Evolutionary conservation across 2,329 filamentous ascomycete genomes (phyloP), one percentile per base, ranked within the genome.

Genomic region (Phyllosticta capitalensis): DNA sequence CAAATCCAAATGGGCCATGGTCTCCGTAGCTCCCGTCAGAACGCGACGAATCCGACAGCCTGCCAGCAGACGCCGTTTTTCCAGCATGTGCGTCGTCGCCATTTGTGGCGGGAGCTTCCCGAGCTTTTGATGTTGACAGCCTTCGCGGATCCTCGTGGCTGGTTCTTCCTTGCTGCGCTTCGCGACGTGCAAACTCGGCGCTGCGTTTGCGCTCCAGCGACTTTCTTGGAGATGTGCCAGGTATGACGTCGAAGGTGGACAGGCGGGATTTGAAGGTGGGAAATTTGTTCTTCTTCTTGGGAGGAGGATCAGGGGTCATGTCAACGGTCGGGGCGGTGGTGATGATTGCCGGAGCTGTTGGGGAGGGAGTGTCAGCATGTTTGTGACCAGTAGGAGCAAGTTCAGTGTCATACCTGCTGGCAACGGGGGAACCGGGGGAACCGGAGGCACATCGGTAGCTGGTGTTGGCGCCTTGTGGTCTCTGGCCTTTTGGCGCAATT

Each of bases 251-350:
- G 61, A 74, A 72, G 1, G 71, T 72, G 62, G 69, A 69, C 22
- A 71, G 65, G 22, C 72, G 66, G 55, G 70, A 63, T 56, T 63
- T 65, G 62, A 74, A 69, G 20, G 72, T 68, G 63, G 71, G 69
- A 63, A 74, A 65, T 24, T 70, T 64, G 7, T 67, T 64, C n/a
- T 67, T 66, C 61, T 66, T 68, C 63, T 66, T 71, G 51, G 67
- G 64, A 21, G 55, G 45, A 9, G 65, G 59, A 38, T 67, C 63
- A 19, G 62, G 60, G 20, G 63, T 60, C 12, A 54, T 33, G 51
- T 70, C 67, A 54, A 85, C 82, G 9, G 91, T 94, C 9, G 94
- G 92, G 17, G 92, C 89, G 10, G 92, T 97, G 55, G 89, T 96
- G 72, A 97, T 94, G 70, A 97, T 97, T 20, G 80, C 79, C 17